phyloP scores from a whole-genome alignment of 2,329 filamentous ascomycete species.

The Clarireedia sp. region DNA sequence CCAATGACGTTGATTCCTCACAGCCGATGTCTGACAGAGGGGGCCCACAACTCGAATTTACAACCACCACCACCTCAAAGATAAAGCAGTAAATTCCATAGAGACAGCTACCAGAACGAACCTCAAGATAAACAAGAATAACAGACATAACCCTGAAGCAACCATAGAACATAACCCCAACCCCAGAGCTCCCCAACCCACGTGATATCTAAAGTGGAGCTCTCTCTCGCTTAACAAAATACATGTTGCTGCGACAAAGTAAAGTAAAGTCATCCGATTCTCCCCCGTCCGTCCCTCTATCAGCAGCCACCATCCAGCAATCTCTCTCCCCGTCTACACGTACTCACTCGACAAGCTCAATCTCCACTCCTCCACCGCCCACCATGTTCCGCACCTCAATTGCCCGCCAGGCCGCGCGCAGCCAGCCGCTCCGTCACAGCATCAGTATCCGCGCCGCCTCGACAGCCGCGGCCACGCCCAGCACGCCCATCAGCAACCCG shows the following conservation, averaged over 20 bases:
- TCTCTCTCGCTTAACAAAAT: conserved; percentile 11
- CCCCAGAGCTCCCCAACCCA: background rate
- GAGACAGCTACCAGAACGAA: no score
- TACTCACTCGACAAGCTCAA: no score
- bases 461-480: conserved; percentile 41
- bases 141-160: no score
- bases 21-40: background rate
- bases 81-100: no score
- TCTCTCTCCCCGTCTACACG: background rate
- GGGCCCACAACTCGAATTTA: background rate
- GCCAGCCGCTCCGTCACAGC: no score
- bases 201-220: conserved; percentile 7
- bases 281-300: background rate
- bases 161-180: no score
- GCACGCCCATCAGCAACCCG: conserved; percentile 94
- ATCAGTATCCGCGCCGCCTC: conserved; percentile 14
- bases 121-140: background rate
- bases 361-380: background rate
- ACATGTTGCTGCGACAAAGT: conserved; percentile 6
- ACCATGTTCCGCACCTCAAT: conserved; percentile 18
- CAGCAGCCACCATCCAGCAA: background rate
- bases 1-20: conserved; percentile 5
- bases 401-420: conserved; percentile 11
- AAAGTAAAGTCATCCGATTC: conserved; percentile 7
- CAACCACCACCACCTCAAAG: no score